Percentiles rank a stretch among this genome's conserved stretches.
Conservation (phyloP, 805 yeast species). For the Saturnispora sekii region DNA sequence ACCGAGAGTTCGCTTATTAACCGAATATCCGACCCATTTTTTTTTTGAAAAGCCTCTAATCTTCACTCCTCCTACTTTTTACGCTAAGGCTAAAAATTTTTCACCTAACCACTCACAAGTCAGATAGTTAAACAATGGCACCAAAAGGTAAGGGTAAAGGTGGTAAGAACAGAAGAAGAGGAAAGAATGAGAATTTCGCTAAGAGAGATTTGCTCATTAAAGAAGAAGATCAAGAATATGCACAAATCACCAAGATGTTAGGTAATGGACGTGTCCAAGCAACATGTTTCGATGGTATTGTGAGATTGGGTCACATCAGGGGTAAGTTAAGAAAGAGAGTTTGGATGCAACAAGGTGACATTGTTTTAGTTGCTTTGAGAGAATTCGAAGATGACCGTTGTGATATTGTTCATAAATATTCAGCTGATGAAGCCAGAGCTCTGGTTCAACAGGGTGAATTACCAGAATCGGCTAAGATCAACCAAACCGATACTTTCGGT, state of each 20-base stretch:
- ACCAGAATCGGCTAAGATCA: conserved; percentile 94
- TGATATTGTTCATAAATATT: conserved; percentile 94
- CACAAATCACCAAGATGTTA: conserved; percentile 95
- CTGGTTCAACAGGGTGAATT: conserved; percentile 92
- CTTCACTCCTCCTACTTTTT: too few species aligned
- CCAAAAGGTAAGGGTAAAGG: conserved; percentile 41
- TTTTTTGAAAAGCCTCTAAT: too few species aligned
- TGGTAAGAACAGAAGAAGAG: conserved; percentile 95
- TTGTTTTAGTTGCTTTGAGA: conserved; percentile 88
- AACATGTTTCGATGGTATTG: conserved; percentile 85
- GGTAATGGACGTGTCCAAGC: conserved; percentile 98
- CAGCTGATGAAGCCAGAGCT: conserved; percentile 96
- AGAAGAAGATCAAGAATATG: conserved; percentile 98
- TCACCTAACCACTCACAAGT: not conserved
- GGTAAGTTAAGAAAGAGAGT: conserved; percentile 99
- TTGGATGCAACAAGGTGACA: conserved; percentile 99
- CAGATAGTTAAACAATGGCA: conserved; percentile 29
- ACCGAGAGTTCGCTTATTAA: too few species aligned
- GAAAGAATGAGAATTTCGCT: conserved; percentile 90
- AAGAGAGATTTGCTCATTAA: conserved; percentile 88
- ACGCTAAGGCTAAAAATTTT: too few species aligned
- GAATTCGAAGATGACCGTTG: conserved; percentile 98
- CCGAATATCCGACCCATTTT: too few species aligned
- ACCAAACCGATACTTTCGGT: conserved; percentile 95
- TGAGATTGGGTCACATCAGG: conserved; percentile 95